Conservation (phyloP, 75 land plant species). For the Picea glauca region DNA sequence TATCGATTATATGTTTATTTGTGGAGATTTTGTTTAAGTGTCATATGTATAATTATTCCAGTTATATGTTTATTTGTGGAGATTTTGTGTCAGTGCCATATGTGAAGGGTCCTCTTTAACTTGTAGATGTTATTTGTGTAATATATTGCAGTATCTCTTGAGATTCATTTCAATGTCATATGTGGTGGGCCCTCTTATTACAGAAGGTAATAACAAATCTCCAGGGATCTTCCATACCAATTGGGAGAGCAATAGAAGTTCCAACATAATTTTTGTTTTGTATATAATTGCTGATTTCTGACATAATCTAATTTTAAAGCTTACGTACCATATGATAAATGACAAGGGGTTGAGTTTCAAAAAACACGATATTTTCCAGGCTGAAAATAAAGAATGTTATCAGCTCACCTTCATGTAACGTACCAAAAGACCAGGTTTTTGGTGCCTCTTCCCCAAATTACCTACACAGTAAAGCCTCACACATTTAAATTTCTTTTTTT, state of each 20-base stretch:
- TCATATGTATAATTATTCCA: no score
- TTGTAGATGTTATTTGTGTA: no score
- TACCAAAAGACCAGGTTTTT: constrained; percentile 50
- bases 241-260: neutral
- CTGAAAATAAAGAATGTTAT: neutral
- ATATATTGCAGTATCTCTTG: no score
- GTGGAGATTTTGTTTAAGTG: no score
- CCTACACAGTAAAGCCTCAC: constrained; percentile 4
- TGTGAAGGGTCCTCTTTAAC: no score
- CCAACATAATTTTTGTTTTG: neutral
- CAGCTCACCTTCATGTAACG: constrained; percentile 60
- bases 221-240: neutral
- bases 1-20: no score
- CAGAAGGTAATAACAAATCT: neutral
- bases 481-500: neutral
- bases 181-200: neutral
- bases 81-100: no score
- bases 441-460: constrained; percentile 14
- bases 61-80: no score
- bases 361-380: no score
- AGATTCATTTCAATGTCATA: no score
- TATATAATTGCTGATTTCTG: neutral
- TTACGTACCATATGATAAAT: neutral
- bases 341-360: neutral
- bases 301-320: neutral